A percentile compares a stretch with the other conserved stretches of the same genome.
Evolutionary conservation across 2,329 filamentous ascomycete genomes (phyloP).

Genomic region (Fusarium brevicatenulatum): DNA sequence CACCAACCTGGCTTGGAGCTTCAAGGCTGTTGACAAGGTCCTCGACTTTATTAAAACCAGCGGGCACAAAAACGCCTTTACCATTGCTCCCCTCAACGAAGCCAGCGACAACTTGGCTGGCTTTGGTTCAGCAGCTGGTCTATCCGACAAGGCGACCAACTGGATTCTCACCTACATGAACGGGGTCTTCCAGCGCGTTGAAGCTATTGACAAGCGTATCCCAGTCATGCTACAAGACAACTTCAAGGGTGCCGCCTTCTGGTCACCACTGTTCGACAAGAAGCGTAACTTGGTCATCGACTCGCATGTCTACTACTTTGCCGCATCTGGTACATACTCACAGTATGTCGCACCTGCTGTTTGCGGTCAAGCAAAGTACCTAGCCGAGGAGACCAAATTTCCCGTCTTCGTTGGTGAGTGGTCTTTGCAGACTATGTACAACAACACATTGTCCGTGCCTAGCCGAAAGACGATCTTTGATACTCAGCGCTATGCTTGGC

Average conservation of each 20-base stretch:
- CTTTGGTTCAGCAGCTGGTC: not conserved
- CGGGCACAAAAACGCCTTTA: not conserved
- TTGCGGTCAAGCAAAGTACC: not conserved
- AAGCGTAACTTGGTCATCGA: not conserved
- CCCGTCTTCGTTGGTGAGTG: not conserved
- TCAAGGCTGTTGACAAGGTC: not conserved
- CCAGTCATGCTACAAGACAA: not conserved
- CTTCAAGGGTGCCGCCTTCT: not conserved
- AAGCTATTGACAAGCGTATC: not conserved
- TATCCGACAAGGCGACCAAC: not conserved
- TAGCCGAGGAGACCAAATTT: not conserved
- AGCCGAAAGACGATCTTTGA: not conserved
- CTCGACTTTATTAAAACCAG: not conserved
- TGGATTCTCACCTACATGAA: not conserved
- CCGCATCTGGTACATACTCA: not conserved
- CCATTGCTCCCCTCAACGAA: not conserved
- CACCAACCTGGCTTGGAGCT: not conserved
- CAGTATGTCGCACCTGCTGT: not conserved
- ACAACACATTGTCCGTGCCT: not conserved
- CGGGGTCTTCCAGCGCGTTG: not conserved
- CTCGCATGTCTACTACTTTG: not conserved
- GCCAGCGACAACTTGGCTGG: not conserved
- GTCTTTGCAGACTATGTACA: not conserved
- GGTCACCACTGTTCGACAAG: not conserved
- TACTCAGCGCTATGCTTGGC: not conserved